Evolutionary conservation across 257 asterid genomes (phyloP).

Genomic region (Cinchona pubescens): DNA sequence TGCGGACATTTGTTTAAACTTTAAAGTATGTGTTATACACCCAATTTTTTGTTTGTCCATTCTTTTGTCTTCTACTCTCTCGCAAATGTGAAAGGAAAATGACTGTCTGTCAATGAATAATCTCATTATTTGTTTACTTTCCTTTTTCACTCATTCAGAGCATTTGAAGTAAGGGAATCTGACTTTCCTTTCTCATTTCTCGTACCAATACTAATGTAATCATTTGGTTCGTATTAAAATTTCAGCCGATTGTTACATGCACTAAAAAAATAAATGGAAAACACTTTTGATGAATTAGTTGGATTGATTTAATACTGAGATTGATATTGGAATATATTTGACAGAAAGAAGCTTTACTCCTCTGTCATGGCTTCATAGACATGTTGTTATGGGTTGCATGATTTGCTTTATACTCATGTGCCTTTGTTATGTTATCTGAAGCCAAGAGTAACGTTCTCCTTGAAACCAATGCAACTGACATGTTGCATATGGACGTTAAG

Average conservation of each 20-base stretch:
- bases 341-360: not conserved
- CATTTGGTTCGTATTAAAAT: not conserved
- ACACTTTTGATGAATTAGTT: too few species aligned
- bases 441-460: slow-evolving; percentile 30
- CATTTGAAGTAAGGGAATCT: not conserved
- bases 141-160: not conserved
- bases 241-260: not conserved
- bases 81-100: too few species aligned
- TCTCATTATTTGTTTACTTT: not conserved
- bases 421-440: slow-evolving; percentile 19
- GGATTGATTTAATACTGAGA: not conserved
- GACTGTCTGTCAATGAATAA: not conserved
- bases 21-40: not conserved
- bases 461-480: slow-evolving; percentile 22
- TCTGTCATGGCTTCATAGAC: slow-evolving; percentile 18
- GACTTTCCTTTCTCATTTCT: not conserved
- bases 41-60: not conserved
- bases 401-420: slow-evolving; percentile 8
- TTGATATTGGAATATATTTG: not conserved
- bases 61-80: not conserved
- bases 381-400: slow-evolving; percentile 22
- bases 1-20: too few species aligned
- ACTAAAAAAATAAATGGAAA: not conserved
- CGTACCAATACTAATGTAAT: too few species aligned
- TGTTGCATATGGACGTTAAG: slow-evolving; percentile 35